phyloP scores from a whole-genome alignment of 208 protist genomes.

The Wallacemonas sp. region DNA sequence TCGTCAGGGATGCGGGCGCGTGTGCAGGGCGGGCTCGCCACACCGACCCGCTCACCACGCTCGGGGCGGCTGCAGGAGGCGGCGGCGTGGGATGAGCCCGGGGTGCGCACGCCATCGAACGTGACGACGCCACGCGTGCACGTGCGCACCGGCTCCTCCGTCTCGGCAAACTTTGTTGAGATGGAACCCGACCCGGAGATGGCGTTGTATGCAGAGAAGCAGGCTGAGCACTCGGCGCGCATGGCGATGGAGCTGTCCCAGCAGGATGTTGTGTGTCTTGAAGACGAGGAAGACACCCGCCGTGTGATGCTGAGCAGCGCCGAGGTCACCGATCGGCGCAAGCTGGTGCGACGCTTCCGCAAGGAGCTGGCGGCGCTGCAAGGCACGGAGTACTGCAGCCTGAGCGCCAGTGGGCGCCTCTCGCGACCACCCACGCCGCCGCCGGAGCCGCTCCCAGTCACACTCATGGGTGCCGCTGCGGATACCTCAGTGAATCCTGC shows the following conservation, averaged over 20 bases:
- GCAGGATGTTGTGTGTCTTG: conserved; percentile 10
- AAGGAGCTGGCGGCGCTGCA: not conserved
- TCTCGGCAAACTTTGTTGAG: conserved; percentile 9
- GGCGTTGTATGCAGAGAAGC: not conserved
- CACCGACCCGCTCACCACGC: conserved; percentile 7
- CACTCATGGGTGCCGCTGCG: not conserved
- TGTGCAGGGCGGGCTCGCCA: not conserved
- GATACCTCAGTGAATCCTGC: not conserved
- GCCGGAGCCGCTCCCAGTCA: not conserved
- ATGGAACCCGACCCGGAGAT: conserved; percentile 9
- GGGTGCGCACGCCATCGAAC: not conserved
- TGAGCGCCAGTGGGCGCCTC: not conserved
- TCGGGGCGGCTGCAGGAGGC: not conserved
- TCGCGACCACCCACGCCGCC: not conserved
- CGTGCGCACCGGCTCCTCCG: conserved; percentile 9
- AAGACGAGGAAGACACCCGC: conserved; percentile 32
- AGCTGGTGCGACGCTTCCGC: not conserved
- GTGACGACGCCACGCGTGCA: not conserved
- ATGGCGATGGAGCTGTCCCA: conserved; percentile 2
- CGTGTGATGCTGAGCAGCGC: conserved; percentile 23
- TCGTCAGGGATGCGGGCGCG: conserved; percentile 4
- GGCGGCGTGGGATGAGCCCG: conserved; percentile 8
- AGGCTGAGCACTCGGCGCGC: conserved; percentile 5
- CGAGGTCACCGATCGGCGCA: conserved; percentile 23
- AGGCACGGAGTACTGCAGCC: not conserved